Evolutionary conservation across 2,329 filamentous ascomycete genomes (phyloP).

Genomic region (Talaromyces sp.): DNA sequence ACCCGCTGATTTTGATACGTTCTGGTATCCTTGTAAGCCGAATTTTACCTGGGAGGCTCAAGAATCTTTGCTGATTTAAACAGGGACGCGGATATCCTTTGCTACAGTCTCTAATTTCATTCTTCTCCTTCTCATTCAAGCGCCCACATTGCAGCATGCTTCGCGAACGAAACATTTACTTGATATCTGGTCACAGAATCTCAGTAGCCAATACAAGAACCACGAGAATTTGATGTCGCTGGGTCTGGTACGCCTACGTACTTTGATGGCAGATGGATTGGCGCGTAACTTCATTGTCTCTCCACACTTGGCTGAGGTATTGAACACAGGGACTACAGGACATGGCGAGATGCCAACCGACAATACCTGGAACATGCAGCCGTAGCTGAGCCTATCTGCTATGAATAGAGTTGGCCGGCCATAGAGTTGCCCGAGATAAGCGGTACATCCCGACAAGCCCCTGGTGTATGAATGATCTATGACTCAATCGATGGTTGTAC

Average conservation of each 20-base stretch:
- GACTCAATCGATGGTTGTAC: not conserved
- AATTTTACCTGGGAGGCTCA: not conserved
- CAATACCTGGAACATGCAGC: not conserved
- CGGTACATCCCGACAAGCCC: not conserved
- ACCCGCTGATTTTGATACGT: constrained; percentile 6
- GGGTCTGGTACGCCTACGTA: constrained; percentile 5
- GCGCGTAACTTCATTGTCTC: constrained; percentile 7
- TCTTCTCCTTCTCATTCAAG: constrained; percentile 10
- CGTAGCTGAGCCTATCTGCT: not conserved
- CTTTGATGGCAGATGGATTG: constrained; percentile 7
- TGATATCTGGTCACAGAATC: constrained; percentile 11
- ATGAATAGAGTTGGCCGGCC: not conserved
- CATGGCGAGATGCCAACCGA: not conserved
- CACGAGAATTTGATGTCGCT: constrained; percentile 5
- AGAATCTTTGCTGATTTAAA: not conserved
- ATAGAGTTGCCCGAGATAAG: not conserved
- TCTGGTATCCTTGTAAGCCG: constrained; percentile 15
- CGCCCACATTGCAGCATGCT: constrained; percentile 10
- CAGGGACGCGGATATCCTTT: constrained; percentile 15
- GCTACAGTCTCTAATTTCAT: constrained; percentile 14
- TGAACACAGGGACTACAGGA: not conserved
- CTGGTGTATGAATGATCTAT: too few relatives aligned
- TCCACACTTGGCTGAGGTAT: constrained; percentile 5
- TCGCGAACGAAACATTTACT: constrained; percentile 10
- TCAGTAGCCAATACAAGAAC: constrained; percentile 7